A percentile compares a stretch with the other conserved stretches of the same genome.
Evolutionary conservation across 192 early-diverging fungal genomes (phyloP).

Genomic region (Rhizoclosmatium globosum): DNA sequence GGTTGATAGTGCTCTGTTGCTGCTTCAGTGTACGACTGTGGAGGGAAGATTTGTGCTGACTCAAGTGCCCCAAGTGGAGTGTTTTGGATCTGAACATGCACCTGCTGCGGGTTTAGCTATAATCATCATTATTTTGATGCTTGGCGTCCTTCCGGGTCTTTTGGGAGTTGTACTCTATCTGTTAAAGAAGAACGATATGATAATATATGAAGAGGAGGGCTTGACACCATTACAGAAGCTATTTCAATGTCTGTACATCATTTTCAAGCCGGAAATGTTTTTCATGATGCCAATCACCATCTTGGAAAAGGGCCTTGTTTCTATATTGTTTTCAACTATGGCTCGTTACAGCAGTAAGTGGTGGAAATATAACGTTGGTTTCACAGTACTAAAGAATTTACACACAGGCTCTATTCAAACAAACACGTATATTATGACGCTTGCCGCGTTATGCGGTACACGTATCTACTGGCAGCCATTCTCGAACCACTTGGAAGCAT

Average conservation of each 20-base stretch:
- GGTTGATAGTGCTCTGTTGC: slow-evolving; percentile 14
- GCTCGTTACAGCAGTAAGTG: neutral
- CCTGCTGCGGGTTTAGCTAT: slow-evolving; percentile 21
- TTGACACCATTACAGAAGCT: neutral
- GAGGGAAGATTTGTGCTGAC: slow-evolving; percentile 15
- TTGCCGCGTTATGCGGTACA: slow-evolving; percentile 11
- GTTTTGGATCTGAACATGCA: neutral
- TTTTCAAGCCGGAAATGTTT: slow-evolving; percentile 25
- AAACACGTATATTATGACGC: slow-evolving; percentile 16
- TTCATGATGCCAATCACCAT: slow-evolving; percentile 10
- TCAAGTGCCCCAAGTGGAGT: neutral
- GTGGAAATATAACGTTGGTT: neutral
- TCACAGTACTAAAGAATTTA: neutral
- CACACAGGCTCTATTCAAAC: neutral
- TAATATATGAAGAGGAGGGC: slow-evolving; percentile 15
- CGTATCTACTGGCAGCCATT: slow-evolving; percentile 33
- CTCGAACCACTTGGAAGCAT: slow-evolving; percentile 33
- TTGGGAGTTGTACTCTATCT: neutral
- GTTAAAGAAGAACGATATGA: neutral
- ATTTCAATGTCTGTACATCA: slow-evolving; percentile 5
- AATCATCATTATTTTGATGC: slow-evolving; percentile 25
- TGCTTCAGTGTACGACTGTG: slow-evolving; percentile 27
- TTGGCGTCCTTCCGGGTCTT: neutral
- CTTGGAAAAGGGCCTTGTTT: slow-evolving; percentile 13
- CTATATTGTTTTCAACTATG: slow-evolving; percentile 14